These are phyloP conservation scores for Sergeia podlipaevii DNA, from an alignment of 208 protist genomes.

Conservation along the genomic window DNA sequence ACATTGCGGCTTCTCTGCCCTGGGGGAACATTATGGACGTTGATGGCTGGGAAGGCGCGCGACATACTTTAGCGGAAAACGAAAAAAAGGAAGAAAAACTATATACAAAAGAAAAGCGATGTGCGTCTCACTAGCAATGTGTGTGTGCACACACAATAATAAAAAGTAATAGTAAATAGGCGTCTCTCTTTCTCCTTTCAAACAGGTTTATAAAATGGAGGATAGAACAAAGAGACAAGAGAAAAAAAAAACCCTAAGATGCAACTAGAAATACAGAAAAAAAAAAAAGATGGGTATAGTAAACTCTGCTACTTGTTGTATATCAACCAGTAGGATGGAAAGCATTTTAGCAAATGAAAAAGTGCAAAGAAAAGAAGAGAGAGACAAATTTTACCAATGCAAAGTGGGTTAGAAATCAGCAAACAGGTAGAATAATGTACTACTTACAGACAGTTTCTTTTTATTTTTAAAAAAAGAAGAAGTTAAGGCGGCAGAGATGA, in stretches of 20 bases:
- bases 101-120: slow-evolving; percentile 15
- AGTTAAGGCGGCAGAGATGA: too few relatives aligned
- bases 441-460: too few relatives aligned
- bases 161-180: too few relatives aligned
- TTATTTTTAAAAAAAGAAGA: too few relatives aligned
- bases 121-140: neutral
- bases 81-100: slow-evolving; percentile 6
- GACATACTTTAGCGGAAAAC: neutral
- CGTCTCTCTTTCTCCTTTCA: too few relatives aligned
- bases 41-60: neutral
- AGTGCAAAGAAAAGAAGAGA: too few relatives aligned
- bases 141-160: too few relatives aligned
- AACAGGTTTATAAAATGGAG: neutral
- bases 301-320: neutral
- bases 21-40: neutral
- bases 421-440: too few relatives aligned
- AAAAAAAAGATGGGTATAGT: slow-evolving; percentile 10
- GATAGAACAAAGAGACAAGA: slow-evolving; percentile 2
- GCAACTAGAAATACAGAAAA: slow-evolving; percentile 3
- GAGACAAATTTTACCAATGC: too few relatives aligned
- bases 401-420: too few relatives aligned
- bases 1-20: too few relatives aligned
- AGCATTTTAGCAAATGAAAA: too few relatives aligned
- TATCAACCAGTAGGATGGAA: neutral
- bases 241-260: slow-evolving; percentile 3